A percentile compares a stretch with the other conserved stretches of the same genome.
Evolutionary conservation across 768 basidiomycete genomes (phyloP).

Genomic region (Gymnopilus dilepis): DNA sequence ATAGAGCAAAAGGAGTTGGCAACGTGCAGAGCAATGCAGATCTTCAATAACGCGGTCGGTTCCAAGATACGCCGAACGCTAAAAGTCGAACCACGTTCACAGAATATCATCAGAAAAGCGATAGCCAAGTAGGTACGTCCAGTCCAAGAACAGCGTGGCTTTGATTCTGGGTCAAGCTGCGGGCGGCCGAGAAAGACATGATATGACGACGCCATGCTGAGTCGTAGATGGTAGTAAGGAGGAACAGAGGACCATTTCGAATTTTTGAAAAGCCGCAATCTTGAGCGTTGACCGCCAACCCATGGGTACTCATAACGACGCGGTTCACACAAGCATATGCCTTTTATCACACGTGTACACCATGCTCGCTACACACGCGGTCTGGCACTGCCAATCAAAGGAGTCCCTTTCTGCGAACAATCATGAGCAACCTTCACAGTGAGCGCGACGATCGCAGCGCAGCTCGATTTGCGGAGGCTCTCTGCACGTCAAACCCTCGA

Average conservation of each 20-base stretch:
- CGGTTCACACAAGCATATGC: constrained; percentile 10
- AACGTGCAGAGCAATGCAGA: not conserved
- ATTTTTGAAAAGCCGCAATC: not conserved
- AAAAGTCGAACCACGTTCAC: not conserved
- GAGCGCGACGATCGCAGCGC: constrained; percentile 5
- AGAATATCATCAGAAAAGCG: not conserved
- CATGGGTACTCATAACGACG: constrained; percentile 2
- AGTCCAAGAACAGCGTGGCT: not conserved
- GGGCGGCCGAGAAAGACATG: not conserved
- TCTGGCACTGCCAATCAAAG: constrained; percentile 9
- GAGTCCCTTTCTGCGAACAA: not conserved
- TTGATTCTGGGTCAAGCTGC: not conserved
- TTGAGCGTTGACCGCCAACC: not conserved
- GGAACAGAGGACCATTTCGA: not conserved
- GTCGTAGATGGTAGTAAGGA: not conserved
- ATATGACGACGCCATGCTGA: not conserved
- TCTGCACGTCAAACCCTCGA: too few relatives aligned
- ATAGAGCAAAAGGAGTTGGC: not conserved
- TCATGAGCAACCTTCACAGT: not conserved
- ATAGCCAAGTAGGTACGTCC: not conserved
- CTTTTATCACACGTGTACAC: constrained; percentile 5
- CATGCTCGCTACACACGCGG: constrained; percentile 6
- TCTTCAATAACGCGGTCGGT: not conserved
- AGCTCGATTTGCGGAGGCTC: not conserved
- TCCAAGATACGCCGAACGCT: constrained; percentile 1